Percentiles rank a stretch among this genome's conserved stretches.
These are phyloP conservation scores for Kwoniella shandongensis DNA, from an alignment of 768 basidiomycete genomes.

Conservation along the genomic window DNA sequence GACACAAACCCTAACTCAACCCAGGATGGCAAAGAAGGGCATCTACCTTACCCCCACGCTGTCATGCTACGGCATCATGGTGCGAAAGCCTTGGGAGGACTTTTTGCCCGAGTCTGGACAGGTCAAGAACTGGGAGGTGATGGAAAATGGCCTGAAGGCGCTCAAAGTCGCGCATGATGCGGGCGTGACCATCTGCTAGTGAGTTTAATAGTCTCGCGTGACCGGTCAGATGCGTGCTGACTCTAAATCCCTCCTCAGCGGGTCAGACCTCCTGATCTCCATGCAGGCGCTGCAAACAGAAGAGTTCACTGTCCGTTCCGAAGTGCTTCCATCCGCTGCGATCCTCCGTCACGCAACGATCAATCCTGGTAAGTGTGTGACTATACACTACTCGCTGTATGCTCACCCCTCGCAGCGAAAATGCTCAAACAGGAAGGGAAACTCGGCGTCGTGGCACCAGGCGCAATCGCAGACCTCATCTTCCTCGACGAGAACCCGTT, in stretches of 20 bases:
- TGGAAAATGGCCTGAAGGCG: conserved; percentile 55
- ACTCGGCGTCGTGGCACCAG: conserved; percentile 54
- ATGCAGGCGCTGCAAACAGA: conserved; percentile 66
- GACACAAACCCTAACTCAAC: background rate
- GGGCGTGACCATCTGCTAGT: conserved; percentile 55
- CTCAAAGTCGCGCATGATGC: conserved; percentile 56
- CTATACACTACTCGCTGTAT: background rate
- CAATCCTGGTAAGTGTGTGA: conserved; percentile 47
- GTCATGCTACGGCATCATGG: conserved; percentile 57
- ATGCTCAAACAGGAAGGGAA: conserved; percentile 53
- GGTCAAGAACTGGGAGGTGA: conserved; percentile 57
- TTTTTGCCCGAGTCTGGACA: conserved; percentile 55
- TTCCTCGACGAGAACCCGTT: conserved; percentile 57
- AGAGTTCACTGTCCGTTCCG: conserved; percentile 57
- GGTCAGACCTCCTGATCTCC: conserved; percentile 58
- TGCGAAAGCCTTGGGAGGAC: conserved; percentile 56
- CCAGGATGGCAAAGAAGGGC: conserved; percentile 56
- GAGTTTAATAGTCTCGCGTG: background rate
- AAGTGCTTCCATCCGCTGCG: conserved; percentile 50
- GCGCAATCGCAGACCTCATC: conserved; percentile 57
- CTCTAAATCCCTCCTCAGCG: conserved; percentile 21
- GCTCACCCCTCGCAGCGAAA: conserved; percentile 39
- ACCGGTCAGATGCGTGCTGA: background rate
- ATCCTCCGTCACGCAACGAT: conserved; percentile 57
- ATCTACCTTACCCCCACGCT: conserved; percentile 58